These are phyloP conservation scores for Climacium dendroides DNA, from an alignment of 225 moss, liverwort and hornwort genomes.

Conservation along the genomic window DNA sequence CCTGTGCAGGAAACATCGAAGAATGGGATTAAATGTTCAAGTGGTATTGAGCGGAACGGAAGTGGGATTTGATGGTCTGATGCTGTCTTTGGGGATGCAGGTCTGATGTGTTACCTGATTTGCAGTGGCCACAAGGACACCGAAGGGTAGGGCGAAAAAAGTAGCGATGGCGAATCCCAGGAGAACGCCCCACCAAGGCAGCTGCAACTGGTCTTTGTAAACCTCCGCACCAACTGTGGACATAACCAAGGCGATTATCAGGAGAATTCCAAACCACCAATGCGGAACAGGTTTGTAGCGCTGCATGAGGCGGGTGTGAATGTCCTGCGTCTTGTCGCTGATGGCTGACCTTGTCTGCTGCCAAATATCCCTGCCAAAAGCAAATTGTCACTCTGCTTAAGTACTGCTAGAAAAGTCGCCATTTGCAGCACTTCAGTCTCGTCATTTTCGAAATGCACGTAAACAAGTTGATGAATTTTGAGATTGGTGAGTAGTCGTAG, in stretches of 20 bases:
- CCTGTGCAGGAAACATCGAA: background rate
- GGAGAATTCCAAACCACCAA: constrained; percentile 28
- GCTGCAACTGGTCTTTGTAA: constrained; percentile 52
- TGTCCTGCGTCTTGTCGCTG: background rate
- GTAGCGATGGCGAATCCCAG: constrained; percentile 30
- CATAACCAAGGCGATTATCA: constrained; percentile 6
- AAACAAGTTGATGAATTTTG: background rate
- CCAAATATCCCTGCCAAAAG: constrained; percentile 14
- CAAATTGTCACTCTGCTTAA: background rate
- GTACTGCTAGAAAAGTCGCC: background rate
- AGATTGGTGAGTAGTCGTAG: too few relatives aligned
- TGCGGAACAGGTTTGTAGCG: constrained; percentile 35
- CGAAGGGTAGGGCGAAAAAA: constrained; percentile 52
- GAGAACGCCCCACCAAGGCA: constrained; percentile 84
- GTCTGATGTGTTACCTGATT: constrained; percentile 41
- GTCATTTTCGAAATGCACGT: background rate
- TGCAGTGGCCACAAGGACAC: constrained; percentile 67
- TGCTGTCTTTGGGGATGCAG: background rate
- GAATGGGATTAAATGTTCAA: background rate
- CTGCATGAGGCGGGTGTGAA: constrained; percentile 47
- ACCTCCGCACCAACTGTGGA: constrained; percentile 4
- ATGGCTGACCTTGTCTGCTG: constrained; percentile 4
- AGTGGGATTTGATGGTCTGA: background rate
- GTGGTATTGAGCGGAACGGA: background rate
- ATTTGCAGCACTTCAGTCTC: background rate